Evolutionary conservation across 352 stramenopile genomes (phyloP), one percentile per base, ranked within the genome.

Genomic region (Detonula confervacea): DNA sequence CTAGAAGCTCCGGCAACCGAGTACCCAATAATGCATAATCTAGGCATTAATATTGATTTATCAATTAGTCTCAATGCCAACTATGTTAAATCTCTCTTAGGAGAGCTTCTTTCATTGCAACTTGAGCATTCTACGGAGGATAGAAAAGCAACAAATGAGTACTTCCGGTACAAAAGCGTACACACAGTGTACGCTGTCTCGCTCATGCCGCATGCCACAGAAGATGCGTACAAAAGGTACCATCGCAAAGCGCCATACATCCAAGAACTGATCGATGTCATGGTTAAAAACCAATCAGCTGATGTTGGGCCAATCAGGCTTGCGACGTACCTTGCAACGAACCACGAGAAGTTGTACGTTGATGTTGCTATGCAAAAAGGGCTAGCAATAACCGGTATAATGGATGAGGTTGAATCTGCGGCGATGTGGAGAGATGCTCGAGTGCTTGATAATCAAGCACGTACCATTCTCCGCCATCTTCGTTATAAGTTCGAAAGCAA

Each of bases 341-440:
- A 60, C 18, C 46, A 71, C 24, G 11, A 57, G 6, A 33, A 2
- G 4, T 12, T 22, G 14, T 71, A 44, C 22, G n/a, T 71, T 12
- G 1, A 3, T 46, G 62, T 25, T 7, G 62, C 18, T 4, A 37
- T 59, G 37, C 9, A 29, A 35, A 7, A 27, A 11, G 46, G 62
- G 14, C 25, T 60, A 0, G 25, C 7, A 14, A 20, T 24, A 16
- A 4, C 46, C 4, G 62, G 44, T 52, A 52, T 49, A 3, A 72
- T 72, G 63, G 35, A 61, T 30, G 63, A 62, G 25, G 30, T 72
- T 22, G 63, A 72, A 16, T 47, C 44, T 12, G 63, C 44, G n/a
- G 63, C 63, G 29, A 72, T 72, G 46, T 62, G 44, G 47, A 14
- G 11, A 35, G 63, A 72, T 59, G 63, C 63, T 2, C 14, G 63